Evolutionary conservation across 2,329 filamentous ascomycete species (phyloP).

Genomic region (Alternaria alternata): DNA sequence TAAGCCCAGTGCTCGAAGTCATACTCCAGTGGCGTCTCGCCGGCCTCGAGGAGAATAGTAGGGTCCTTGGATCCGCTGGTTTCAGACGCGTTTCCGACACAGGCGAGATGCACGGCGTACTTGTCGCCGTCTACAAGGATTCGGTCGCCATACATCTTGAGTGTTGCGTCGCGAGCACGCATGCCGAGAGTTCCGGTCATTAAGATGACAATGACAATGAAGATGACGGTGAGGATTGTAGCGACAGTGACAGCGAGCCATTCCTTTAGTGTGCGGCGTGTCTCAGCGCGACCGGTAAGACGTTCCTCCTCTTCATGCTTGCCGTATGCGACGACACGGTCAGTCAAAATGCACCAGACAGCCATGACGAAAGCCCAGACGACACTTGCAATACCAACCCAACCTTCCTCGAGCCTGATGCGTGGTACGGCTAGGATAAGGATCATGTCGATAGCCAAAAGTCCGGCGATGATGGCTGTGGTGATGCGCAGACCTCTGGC

Average conservation of each 20-base stretch:
- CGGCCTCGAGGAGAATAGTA: constrained; percentile 86
- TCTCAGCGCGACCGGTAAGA: constrained; percentile 87
- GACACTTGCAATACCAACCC: constrained; percentile 87
- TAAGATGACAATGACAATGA: constrained; percentile 74
- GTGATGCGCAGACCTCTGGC: constrained; percentile 80
- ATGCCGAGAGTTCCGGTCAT: constrained; percentile 82
- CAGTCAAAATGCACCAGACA: constrained; percentile 79
- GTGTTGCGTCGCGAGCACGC: constrained; percentile 78
- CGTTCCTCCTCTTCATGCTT: constrained; percentile 93
- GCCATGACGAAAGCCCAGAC: constrained; percentile 83
- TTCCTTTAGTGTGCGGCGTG: constrained; percentile 79
- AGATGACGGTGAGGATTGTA: constrained; percentile 73
- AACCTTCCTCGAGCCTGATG: constrained; percentile 83
- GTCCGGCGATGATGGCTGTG: constrained; percentile 69
- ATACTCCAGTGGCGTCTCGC: constrained; percentile 79
- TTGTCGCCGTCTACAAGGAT: constrained; percentile 84
- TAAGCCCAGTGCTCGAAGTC: constrained; percentile 83
- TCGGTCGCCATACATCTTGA: constrained; percentile 75
- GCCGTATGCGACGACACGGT: constrained; percentile 86
- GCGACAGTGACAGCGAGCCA: constrained; percentile 83
- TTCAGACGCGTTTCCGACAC: constrained; percentile 73
- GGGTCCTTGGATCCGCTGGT: constrained; percentile 66
- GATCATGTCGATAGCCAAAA: constrained; percentile 78
- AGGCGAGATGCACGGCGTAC: constrained; percentile 87
- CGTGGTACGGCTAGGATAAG: constrained; percentile 78